Evolutionary conservation across 148 eudicot genomes (phyloP).

Genomic region (Drosera capensis): DNA sequence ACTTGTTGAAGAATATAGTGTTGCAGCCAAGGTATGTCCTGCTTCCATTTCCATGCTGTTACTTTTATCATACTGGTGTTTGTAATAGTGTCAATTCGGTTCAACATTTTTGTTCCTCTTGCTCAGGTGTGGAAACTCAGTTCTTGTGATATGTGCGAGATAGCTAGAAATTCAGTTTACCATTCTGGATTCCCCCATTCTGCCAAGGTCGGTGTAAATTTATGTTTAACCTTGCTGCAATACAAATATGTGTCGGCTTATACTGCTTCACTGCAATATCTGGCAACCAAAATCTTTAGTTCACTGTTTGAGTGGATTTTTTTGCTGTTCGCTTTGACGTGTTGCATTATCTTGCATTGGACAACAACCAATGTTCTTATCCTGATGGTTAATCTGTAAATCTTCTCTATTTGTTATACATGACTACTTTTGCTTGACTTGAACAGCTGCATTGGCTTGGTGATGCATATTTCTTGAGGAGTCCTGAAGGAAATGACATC

Average conservation of each 20-base stretch:
- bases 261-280: not conserved
- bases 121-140: conserved; percentile 76
- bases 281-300: no score
- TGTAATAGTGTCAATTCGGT: not conserved
- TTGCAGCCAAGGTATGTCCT: conserved; percentile 52
- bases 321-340: no score
- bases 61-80: conserved; percentile 2
- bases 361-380: no score
- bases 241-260: no score
- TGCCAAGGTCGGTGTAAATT: conserved; percentile 39
- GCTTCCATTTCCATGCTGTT: not conserved
- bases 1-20: conserved; percentile 68
- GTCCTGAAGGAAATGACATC: conserved; percentile 60
- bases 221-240: no score
- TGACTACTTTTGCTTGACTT: not conserved
- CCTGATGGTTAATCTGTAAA: not conserved
- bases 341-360: no score
- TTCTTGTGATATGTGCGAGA: conserved; percentile 73
- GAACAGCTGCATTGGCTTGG: conserved; percentile 49
- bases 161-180: conserved; percentile 74
- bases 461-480: conserved; percentile 41
- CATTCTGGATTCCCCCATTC: conserved; percentile 77
- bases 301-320: no score
- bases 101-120: not conserved
- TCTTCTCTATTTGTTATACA: not conserved